phyloP scores from a whole-genome alignment of 208 protist species.

The Acanthamoeba divionensis region DNA sequence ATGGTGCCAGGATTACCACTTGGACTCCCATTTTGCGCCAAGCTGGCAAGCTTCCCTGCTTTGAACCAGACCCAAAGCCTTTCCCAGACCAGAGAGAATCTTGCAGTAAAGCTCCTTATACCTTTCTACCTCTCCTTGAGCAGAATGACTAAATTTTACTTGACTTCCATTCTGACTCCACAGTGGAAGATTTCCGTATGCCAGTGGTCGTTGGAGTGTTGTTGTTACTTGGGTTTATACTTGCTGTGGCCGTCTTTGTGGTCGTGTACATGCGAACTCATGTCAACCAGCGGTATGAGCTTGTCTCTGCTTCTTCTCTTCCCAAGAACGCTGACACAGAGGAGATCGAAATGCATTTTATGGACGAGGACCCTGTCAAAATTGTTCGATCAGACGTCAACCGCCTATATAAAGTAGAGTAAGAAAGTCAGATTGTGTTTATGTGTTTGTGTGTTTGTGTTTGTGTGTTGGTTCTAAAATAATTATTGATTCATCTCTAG shows the following conservation, averaged over 20 bases:
- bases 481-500: no score
- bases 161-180: neutral
- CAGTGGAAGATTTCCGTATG: neutral
- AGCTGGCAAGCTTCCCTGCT: neutral
- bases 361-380: neutral
- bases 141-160: neutral
- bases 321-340: neutral
- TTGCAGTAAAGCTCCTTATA: neutral
- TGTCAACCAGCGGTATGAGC: conserved; percentile 19
- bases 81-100: neutral
- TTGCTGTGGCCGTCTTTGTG: neutral
- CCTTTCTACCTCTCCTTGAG: neutral
- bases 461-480: no score
- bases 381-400: neutral
- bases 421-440: neutral
- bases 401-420: conserved; percentile 4
- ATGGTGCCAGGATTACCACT: neutral
- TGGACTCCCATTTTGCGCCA: neutral
- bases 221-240: neutral
- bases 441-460: no score
- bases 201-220: neutral
- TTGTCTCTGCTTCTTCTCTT: neutral
- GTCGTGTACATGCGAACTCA: conserved; percentile 8
- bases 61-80: neutral
- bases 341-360: conserved; percentile 29